These are phyloP conservation scores for Abortiporus biennis DNA, from an alignment of 1,284 basidiomycete species.

Conservation along the genomic window DNA sequence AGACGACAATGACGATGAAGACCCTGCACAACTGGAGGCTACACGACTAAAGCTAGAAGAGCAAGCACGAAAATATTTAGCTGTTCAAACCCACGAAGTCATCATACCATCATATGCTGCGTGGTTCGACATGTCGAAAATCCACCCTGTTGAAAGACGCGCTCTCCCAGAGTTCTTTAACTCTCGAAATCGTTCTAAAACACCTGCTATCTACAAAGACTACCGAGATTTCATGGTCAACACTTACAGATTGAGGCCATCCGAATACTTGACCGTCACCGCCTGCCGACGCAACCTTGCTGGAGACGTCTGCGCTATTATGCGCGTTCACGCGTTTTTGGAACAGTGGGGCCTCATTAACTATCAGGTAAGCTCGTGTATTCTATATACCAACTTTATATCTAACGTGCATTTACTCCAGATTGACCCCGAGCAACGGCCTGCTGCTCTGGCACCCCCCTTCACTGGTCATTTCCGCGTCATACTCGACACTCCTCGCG, in stretches of 20 bases:
- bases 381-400: not conserved
- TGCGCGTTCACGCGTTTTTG: constrained; percentile 97
- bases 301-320: constrained; percentile 97
- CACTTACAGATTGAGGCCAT: constrained; percentile 91
- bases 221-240: constrained; percentile 99
- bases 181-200: constrained; percentile 91
- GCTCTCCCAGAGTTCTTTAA: constrained; percentile 99
- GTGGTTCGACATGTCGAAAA: constrained; percentile 96
- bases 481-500: constrained; percentile 94
- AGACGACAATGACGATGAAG: constrained; percentile 72
- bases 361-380: constrained; percentile 72
- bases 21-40: constrained; percentile 75
- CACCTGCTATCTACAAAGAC: constrained; percentile 96
- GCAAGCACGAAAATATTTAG: constrained; percentile 90
- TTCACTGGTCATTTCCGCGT: constrained; percentile 99
- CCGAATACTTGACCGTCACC: constrained; percentile 96
- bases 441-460: constrained; percentile 90
- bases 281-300: constrained; percentile 95
- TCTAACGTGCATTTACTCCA: constrained; percentile 31
- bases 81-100: constrained; percentile 95
- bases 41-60: constrained; percentile 75
- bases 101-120: constrained; percentile 96
- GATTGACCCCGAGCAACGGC: constrained; percentile 96
- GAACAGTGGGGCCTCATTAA: constrained; percentile 99
- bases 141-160: constrained; percentile 89